These are phyloP conservation scores for Citrus maxima DNA, from an alignment of 345 rosid genomes.

Conservation along the genomic window DNA sequence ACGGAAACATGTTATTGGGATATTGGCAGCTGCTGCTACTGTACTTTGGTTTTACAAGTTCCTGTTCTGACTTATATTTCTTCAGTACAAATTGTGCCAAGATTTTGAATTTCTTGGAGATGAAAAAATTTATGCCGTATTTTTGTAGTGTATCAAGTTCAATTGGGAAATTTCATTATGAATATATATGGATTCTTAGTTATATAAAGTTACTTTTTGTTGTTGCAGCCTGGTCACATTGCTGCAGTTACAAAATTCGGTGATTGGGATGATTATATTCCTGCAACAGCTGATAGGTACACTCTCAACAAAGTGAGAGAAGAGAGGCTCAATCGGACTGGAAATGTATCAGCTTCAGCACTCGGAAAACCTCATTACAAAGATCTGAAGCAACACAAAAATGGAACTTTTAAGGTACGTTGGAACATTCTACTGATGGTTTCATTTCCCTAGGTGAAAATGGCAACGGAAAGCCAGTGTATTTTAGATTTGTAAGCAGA, in stretches of 20 bases:
- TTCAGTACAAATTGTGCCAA: background rate
- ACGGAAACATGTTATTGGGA: no score
- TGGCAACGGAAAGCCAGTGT: no score
- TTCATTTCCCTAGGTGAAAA: background rate
- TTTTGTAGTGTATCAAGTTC: background rate
- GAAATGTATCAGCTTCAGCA: background rate
- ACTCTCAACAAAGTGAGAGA: constrained; percentile 30
- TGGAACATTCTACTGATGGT: background rate
- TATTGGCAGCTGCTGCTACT: no score
- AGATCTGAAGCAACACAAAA: background rate
- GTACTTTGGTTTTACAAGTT: no score
- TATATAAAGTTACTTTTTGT: background rate
- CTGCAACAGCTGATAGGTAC: constrained; percentile 31
- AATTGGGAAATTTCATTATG: background rate
- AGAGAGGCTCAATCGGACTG: constrained; percentile 21
- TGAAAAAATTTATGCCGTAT: background rate
- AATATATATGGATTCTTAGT: background rate
- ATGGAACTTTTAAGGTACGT: constrained; percentile 10
- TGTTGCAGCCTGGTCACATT: constrained; percentile 22
- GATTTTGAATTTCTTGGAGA: background rate
- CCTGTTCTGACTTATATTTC: no score
- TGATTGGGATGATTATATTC: constrained; percentile 36
- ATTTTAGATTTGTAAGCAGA: background rate
- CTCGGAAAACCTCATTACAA: background rate
- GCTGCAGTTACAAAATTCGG: constrained; percentile 36